phyloP scores from a whole-genome alignment of 148 eudicot species.

The Pharnaceum exiguum region DNA sequence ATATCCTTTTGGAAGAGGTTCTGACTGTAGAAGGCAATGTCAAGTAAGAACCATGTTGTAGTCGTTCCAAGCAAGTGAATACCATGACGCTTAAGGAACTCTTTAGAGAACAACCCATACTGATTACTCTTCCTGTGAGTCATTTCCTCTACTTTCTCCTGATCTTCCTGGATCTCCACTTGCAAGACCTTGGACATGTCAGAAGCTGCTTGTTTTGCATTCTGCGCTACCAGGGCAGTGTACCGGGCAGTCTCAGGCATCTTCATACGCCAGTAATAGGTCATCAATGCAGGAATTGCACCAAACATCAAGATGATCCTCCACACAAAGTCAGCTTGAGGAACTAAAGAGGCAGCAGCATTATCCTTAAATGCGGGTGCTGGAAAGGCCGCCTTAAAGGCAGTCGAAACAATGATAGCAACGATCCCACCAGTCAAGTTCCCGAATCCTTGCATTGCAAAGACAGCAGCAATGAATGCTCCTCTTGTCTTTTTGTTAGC shows the following conservation, averaged over 20 bases:
- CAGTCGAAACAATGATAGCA: slow-evolving; percentile 33
- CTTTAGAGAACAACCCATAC: slow-evolving; percentile 7
- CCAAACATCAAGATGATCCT: slow-evolving; percentile 44
- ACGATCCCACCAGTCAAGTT: slow-evolving; percentile 48
- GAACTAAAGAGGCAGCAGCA: background rate
- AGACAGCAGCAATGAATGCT: slow-evolving; percentile 61
- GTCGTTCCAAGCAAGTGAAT: slow-evolving; percentile 15
- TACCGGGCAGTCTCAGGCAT: slow-evolving; percentile 76
- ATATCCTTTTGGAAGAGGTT: slow-evolving; percentile 70
- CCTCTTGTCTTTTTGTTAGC: slow-evolving; percentile 73
- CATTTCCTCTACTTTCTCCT: background rate
- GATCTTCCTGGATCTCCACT: background rate
- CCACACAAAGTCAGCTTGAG: slow-evolving; percentile 37
- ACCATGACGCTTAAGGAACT: slow-evolving; percentile 6
- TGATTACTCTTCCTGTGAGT: background rate
- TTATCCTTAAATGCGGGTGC: slow-evolving; percentile 9
- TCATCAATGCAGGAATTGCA: slow-evolving; percentile 42
- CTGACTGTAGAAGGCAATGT: slow-evolving; percentile 55
- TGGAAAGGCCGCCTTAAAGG: slow-evolving; percentile 21
- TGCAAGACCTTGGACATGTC: slow-evolving; percentile 18
- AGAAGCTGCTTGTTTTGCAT: slow-evolving; percentile 34
- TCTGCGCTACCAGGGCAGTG: slow-evolving; percentile 51
- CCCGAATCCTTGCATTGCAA: slow-evolving; percentile 76
- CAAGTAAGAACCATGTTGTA: slow-evolving; percentile 20
- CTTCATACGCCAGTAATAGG: slow-evolving; percentile 45